phyloP scores from a whole-genome alignment of 257 asterid genomes.

The Capsicum rhomboideum region DNA sequence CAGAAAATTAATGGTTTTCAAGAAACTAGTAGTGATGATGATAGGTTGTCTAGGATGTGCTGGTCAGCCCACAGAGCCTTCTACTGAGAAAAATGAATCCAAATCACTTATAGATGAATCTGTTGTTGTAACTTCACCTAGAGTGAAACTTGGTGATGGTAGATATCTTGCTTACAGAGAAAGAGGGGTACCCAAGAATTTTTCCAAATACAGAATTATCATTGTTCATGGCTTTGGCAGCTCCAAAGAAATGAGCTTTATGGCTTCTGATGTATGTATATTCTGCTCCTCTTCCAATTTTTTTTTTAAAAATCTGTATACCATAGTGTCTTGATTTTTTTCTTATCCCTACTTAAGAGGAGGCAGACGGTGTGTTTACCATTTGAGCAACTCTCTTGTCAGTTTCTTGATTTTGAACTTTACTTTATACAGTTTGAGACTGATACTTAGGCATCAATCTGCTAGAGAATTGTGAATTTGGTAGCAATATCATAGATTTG shows the following conservation, averaged over 20 bases:
- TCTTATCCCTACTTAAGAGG: too few species aligned
- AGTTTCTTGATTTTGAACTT: neutral
- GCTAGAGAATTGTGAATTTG: neutral
- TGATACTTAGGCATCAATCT: neutral
- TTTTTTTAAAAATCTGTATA: neutral
- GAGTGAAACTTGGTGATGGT: slow-evolving; percentile 72
- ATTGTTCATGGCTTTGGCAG: slow-evolving; percentile 91
- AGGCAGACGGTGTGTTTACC: too few species aligned
- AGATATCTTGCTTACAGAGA: slow-evolving; percentile 78
- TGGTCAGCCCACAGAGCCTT: slow-evolving; percentile 46
- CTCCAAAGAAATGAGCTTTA: slow-evolving; percentile 76
- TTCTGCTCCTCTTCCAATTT: neutral
- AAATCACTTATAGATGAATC: slow-evolving; percentile 16
- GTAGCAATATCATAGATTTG: neutral
- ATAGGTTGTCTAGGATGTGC: slow-evolving; percentile 74
- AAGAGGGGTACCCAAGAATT: slow-evolving; percentile 65
- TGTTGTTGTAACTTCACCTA: slow-evolving; percentile 14
- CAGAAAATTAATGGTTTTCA: slow-evolving; percentile 55
- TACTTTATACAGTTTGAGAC: neutral
- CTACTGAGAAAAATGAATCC: slow-evolving; percentile 27
- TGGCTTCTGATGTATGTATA: slow-evolving; percentile 61
- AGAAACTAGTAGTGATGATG: slow-evolving; percentile 51
- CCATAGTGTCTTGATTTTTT: neutral
- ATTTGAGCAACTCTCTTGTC: too few species aligned
- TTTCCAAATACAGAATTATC: slow-evolving; percentile 52